Base-by-base conservation (phyloP, 2,329 filamentous ascomycete species). In the Thielaviopsis euricoi region DNA sequence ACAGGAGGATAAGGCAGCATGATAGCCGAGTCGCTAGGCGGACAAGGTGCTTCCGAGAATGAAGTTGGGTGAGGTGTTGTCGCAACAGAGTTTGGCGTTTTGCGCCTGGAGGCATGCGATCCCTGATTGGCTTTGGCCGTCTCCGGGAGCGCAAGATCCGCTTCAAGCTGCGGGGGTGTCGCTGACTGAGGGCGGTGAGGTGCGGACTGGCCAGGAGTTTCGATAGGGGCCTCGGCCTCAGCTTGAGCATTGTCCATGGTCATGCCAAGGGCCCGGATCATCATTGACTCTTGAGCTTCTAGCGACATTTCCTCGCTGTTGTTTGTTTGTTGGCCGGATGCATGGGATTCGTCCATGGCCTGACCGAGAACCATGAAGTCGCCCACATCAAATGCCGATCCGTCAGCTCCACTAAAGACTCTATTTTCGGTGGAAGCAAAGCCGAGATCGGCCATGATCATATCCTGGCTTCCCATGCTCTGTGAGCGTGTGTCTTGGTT, bases 11-110 rank as follows among this genome's bases (percentile, higher is more conserved):
- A 43, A 7, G 67, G 62, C 6, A 67, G 66, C 15, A 65, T 43
- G 10, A 43, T 62, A 26, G 63, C 53, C 22, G 66, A 65, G 59
- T 80, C 76, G 60, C 73, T 76, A 9, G 72, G 69, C 9, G 75
- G 71, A 55, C 71, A 71, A 0, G 68, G 64, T 12, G 70, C 67
- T 59, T 74, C 71, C 1, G 74, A 69, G 60, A 71, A 65, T 0
- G 70, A 72, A 13, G 66, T 66, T 10, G 69, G 76, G 68, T 62
- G 70, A 68, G 63, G 71, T 64, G 64, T 69, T 61, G 62, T 73
- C 63, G 65, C 74, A 25, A 49, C 33, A 26, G 55, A 49, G 37
- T 49, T 57, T 9, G 49, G 55, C 17, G 40, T 55, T 23, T 43
- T 56, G 17, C n/a, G 52, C 40, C 37, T 58, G 52, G 48, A 58